A percentile compares a stretch with the other conserved stretches of the same genome.
Conservation (phyloP, 2,329 filamentous ascomycete species). For the Alternaria arborescens region DNA sequence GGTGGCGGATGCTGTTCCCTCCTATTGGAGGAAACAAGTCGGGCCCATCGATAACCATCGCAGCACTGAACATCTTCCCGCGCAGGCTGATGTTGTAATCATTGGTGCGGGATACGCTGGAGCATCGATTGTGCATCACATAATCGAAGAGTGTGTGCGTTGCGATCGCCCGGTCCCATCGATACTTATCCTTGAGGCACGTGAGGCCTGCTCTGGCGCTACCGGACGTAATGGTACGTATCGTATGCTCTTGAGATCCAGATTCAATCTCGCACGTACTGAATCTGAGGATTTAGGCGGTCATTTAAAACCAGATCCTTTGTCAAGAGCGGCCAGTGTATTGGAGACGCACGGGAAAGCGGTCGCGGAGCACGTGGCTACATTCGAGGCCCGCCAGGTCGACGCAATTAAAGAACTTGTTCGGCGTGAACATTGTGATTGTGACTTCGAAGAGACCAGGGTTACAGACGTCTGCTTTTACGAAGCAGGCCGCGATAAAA, state of each 20-base stretch:
- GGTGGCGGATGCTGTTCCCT: slow-evolving; percentile 13
- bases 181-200: slow-evolving; percentile 57
- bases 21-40: slow-evolving; percentile 19
- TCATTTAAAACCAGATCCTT: slow-evolving; percentile 50
- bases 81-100: slow-evolving; percentile 17
- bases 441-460: slow-evolving; percentile 24
- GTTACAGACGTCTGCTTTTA: slow-evolving; percentile 20
- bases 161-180: slow-evolving; percentile 8
- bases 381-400: slow-evolving; percentile 22
- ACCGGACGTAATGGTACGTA: slow-evolving; percentile 63
- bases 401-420: slow-evolving; percentile 17
- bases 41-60: slow-evolving; percentile 20
- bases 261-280: background rate
- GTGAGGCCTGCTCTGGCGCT: slow-evolving; percentile 60
- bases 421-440: slow-evolving; percentile 16
- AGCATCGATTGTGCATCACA: slow-evolving; percentile 21
- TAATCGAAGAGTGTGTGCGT: slow-evolving; percentile 14
- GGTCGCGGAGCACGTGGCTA: slow-evolving; percentile 22
- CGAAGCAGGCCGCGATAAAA: slow-evolving; percentile 10
- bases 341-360: slow-evolving; percentile 18
- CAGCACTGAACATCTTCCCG: slow-evolving; percentile 15
- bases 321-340: slow-evolving; percentile 18
- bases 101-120: slow-evolving; percentile 25
- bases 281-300: slow-evolving; percentile 7
- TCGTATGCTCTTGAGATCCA: background rate